Conservation (phyloP, 2,329 filamentous ascomycete species). For the Hymenotorrendiella dingleyae region DNA sequence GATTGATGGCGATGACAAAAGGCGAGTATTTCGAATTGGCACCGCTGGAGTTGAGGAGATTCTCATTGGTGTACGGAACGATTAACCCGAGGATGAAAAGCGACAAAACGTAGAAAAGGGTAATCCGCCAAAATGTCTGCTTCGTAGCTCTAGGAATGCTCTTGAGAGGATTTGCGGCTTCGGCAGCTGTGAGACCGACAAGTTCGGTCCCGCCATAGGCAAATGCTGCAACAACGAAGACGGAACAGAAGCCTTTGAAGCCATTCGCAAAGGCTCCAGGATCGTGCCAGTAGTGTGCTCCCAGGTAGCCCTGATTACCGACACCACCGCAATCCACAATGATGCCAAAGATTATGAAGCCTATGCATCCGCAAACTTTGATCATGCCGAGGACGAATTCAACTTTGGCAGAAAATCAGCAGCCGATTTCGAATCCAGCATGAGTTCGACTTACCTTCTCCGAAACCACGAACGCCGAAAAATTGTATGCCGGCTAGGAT, state of each 20-base stretch:
- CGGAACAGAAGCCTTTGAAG: conserved; percentile 58
- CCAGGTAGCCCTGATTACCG: conserved; percentile 47
- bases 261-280: conserved; percentile 51
- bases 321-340: conserved; percentile 51
- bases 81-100: conserved; percentile 39
- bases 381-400: conserved; percentile 53
- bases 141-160: conserved; percentile 38
- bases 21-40: conserved; percentile 34
- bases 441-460: conserved; percentile 53
- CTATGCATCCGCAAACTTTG: conserved; percentile 52
- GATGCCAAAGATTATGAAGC: conserved; percentile 59
- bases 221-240: conserved; percentile 59
- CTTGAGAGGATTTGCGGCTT: conserved; percentile 49
- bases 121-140: conserved; percentile 43
- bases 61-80: conserved; percentile 30
- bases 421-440: conserved; percentile 3
- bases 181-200: conserved; percentile 53
- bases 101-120: conserved; percentile 39
- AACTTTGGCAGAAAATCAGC: conserved; percentile 46
- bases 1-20: conserved; percentile 45
- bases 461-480: conserved; percentile 53
- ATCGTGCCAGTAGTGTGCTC: conserved; percentile 53
- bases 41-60: conserved; percentile 24
- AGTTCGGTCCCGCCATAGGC: conserved; percentile 58
- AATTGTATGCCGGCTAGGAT: conserved; percentile 46